Conservation (phyloP, 352 stramenopile species). For the Phytophthora megakarya region DNA sequence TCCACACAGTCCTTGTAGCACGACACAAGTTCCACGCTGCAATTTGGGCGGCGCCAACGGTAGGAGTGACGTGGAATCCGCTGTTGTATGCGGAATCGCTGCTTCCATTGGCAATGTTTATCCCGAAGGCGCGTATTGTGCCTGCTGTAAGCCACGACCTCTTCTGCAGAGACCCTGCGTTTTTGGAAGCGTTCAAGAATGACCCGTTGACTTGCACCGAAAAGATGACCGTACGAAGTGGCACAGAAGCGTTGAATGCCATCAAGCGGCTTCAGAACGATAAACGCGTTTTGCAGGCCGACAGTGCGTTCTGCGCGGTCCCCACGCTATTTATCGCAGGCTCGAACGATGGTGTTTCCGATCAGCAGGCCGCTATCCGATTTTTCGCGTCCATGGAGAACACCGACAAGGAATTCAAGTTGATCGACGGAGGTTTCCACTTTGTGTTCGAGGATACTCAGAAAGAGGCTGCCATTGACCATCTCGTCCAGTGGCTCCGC, state of each 20-base stretch:
- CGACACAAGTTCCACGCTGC: slow-evolving; percentile 55
- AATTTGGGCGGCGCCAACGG: slow-evolving; percentile 52
- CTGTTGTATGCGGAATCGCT: slow-evolving; percentile 41
- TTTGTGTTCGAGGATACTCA: slow-evolving; percentile 62
- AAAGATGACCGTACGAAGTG: slow-evolving; percentile 46
- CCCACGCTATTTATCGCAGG: slow-evolving; percentile 50
- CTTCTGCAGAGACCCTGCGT: slow-evolving; percentile 42
- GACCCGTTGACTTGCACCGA: slow-evolving; percentile 57
- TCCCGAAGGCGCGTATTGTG: slow-evolving; percentile 48
- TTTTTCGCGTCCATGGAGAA: slow-evolving; percentile 50
- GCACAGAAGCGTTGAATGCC: slow-evolving; percentile 32
- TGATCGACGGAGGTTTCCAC: slow-evolving; percentile 56
- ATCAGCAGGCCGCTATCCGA: slow-evolving; percentile 30
- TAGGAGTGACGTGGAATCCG: slow-evolving; percentile 56
- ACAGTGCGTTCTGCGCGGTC: slow-evolving; percentile 27
- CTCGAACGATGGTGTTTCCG: slow-evolving; percentile 53
- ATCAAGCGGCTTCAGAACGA: slow-evolving; percentile 38
- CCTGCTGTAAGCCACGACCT: slow-evolving; percentile 53
- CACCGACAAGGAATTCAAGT: slow-evolving; percentile 58
- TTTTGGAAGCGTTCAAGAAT: slow-evolving; percentile 54
- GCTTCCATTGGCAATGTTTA: slow-evolving; percentile 44
- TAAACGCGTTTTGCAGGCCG: slow-evolving; percentile 16
- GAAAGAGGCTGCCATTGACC: slow-evolving; percentile 21
- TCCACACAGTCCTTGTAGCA: slow-evolving; percentile 56
- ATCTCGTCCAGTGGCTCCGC: slow-evolving; percentile 29